Evolutionary conservation across 306 rosid species (phyloP).

Genomic region (Gastrolobium villosum): DNA sequence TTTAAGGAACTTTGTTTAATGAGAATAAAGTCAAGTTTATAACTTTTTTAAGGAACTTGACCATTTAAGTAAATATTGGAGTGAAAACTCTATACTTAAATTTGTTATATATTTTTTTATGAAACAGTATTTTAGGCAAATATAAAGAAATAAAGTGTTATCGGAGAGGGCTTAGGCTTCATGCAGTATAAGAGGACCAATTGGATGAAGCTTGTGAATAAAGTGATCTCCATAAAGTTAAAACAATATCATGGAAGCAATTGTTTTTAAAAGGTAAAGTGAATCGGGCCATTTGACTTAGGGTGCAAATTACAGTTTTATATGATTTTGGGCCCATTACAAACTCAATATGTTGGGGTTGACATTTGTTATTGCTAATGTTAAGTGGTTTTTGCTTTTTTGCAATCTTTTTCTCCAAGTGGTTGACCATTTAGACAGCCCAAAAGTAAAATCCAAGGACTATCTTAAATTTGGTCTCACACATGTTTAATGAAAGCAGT

Average conservation of each 20-base stretch:
- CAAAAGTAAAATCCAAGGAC: slow-evolving; percentile 29
- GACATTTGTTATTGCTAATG: slow-evolving; percentile 38
- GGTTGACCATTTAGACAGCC: slow-evolving; percentile 13
- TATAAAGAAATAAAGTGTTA: too few relatives aligned
- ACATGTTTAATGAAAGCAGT: background rate
- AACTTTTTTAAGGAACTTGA: too few relatives aligned
- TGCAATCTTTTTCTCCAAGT: background rate
- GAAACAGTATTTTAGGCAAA: too few relatives aligned
- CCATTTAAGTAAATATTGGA: too few relatives aligned
- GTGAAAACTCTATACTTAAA: too few relatives aligned
- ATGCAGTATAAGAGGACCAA: background rate
- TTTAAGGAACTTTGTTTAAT: too few relatives aligned
- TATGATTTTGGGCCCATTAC: slow-evolving; percentile 43
- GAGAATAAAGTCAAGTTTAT: too few relatives aligned
- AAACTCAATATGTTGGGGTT: slow-evolving; percentile 24
- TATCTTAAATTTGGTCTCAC: slow-evolving; percentile 6
- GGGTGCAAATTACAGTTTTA: background rate
- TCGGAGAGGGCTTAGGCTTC: too few relatives aligned
- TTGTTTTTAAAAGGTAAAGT: background rate
- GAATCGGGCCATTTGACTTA: slow-evolving; percentile 42
- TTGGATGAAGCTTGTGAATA: slow-evolving; percentile 3
- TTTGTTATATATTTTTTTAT: too few relatives aligned
- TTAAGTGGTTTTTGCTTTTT: background rate
- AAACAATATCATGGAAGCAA: background rate
- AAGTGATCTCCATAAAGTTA: slow-evolving; percentile 9